phyloP scores from a whole-genome alignment of 441 rosid species.

The Euphorbia corollata region DNA sequence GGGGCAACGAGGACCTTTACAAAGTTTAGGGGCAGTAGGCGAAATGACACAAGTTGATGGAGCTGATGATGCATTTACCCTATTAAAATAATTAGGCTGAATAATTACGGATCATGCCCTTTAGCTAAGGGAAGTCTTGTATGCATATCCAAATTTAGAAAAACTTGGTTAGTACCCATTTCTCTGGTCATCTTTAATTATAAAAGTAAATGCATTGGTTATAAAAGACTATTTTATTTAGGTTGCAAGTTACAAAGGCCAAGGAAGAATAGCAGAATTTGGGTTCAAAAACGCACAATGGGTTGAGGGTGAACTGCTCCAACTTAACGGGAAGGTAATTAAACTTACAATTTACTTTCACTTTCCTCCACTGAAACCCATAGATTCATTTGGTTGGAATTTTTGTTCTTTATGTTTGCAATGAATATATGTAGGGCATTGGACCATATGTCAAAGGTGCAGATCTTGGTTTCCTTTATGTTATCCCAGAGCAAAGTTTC shows the following conservation, averaged over 20 bases:
- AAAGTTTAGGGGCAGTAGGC: too few relatives aligned
- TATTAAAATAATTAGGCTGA: background rate
- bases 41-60: too few relatives aligned
- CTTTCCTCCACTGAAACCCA: too few relatives aligned
- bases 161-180: background rate
- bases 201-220: background rate
- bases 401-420: background rate
- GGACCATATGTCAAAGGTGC: slow-evolving; percentile 74
- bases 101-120: background rate
- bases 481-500: slow-evolving; percentile 84
- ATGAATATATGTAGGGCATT: slow-evolving; percentile 40
- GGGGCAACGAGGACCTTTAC: too few relatives aligned
- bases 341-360: background rate
- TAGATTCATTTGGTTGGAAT: background rate
- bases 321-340: slow-evolving; percentile 77
- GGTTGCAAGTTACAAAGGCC: slow-evolving; percentile 79
- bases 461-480: slow-evolving; percentile 81
- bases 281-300: slow-evolving; percentile 75
- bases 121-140: background rate
- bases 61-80: too few relatives aligned
- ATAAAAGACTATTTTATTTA: slow-evolving; percentile 23
- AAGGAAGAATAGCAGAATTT: slow-evolving; percentile 83
- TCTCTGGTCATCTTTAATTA: background rate
- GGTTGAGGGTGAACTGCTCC: slow-evolving; percentile 87
- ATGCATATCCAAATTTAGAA: background rate